Evolutionary conservation across 345 rosid genomes (phyloP).

Genomic region (Combretum micranthum): DNA sequence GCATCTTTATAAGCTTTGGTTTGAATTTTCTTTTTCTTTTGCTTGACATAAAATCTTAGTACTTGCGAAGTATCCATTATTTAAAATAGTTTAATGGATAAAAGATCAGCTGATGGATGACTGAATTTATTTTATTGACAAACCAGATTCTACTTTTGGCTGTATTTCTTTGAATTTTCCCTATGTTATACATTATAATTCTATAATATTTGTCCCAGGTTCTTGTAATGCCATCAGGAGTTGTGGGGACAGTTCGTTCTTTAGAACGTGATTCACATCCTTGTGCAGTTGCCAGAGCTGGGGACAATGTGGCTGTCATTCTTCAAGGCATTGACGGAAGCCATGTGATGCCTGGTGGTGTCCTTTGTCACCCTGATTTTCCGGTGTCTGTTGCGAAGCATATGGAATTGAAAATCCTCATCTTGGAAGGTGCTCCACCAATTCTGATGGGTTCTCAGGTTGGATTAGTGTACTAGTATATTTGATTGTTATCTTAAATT

Average conservation of each 20-base stretch:
- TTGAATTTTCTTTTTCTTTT: too few species aligned
- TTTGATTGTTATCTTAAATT: not conserved
- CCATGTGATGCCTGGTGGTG: conserved; percentile 76
- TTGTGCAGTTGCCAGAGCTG: conserved; percentile 76
- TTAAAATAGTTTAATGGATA: too few species aligned
- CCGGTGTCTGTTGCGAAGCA: conserved; percentile 62
- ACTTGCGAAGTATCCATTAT: too few species aligned
- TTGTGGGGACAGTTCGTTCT: conserved; percentile 63
- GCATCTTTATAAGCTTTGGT: too few species aligned
- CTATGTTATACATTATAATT: not conserved
- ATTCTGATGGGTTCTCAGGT: conserved; percentile 87
- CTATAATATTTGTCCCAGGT: conserved; percentile 31
- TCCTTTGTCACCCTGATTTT: conserved; percentile 83
- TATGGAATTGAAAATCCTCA: conserved; percentile 68
- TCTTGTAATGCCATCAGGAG: conserved; percentile 79
- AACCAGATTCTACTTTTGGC: not conserved
- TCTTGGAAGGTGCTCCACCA: conserved; percentile 67
- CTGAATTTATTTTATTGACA: too few species aligned
- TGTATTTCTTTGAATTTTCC: not conserved
- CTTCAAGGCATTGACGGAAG: conserved; percentile 69
- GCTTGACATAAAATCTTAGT: too few species aligned
- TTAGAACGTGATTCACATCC: conserved; percentile 70
- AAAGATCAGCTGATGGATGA: too few species aligned
- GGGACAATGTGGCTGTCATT: conserved; percentile 66
- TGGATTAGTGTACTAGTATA: not conserved